These are phyloP conservation scores for Macrocybe gigantea DNA, from an alignment of 768 basidiomycete genomes.

Conservation along the genomic window DNA sequence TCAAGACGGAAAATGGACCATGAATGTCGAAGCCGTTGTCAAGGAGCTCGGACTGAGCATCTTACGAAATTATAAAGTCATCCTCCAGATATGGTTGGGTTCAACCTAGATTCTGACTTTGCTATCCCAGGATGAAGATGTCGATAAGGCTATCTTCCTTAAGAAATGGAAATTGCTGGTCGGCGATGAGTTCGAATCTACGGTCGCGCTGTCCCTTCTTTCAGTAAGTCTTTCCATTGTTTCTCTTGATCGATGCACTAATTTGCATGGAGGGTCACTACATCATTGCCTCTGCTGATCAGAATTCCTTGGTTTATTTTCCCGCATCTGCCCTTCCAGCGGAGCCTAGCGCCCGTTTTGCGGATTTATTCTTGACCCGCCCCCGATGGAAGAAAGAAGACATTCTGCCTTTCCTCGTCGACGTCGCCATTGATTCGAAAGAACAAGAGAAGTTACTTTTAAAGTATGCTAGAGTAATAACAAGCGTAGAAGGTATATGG, in stretches of 20 bases:
- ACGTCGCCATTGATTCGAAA: constrained; percentile 79
- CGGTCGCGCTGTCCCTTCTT: constrained; percentile 62
- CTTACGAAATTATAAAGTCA: constrained; percentile 51
- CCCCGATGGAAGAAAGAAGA: constrained; percentile 74
- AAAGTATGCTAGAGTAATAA: constrained; percentile 79
- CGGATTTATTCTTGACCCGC: constrained; percentile 81
- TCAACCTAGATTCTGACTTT: neutral
- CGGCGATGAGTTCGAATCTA: constrained; percentile 68
- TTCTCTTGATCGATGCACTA: neutral
- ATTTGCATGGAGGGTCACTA: constrained; percentile 61
- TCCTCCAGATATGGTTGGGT: neutral
- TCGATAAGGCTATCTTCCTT: constrained; percentile 51
- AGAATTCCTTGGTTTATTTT: constrained; percentile 59
- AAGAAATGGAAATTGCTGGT: constrained; percentile 65
- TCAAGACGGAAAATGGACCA: constrained; percentile 51
- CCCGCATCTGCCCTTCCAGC: constrained; percentile 68
- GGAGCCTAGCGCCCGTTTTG: constrained; percentile 77
- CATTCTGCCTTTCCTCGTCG: constrained; percentile 74
- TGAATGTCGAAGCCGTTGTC: constrained; percentile 57
- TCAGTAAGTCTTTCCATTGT: constrained; percentile 38
- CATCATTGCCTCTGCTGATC: constrained; percentile 37
- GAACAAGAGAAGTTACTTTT: constrained; percentile 83
- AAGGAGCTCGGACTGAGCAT: constrained; percentile 76
- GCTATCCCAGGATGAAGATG: constrained; percentile 46
- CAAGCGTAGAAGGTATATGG: constrained; percentile 60